These are phyloP conservation scores for Ajuga reptans DNA, from an alignment of 305 asterid genomes.

Conservation along the genomic window DNA sequence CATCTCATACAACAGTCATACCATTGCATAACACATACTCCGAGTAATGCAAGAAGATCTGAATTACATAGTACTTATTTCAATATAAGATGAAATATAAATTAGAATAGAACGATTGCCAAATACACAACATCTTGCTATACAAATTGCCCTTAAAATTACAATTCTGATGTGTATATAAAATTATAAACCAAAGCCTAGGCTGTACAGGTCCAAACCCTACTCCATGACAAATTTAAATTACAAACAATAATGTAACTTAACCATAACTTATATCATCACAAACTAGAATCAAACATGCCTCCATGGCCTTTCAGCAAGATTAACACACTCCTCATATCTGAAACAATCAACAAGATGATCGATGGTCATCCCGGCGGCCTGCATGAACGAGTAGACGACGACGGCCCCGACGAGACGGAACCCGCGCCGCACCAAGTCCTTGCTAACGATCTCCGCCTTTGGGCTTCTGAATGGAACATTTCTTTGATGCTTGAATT, in stretches of 20 bases:
- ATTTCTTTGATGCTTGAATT: slow-evolving; percentile 57
- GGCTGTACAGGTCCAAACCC: neutral
- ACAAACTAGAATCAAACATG: slow-evolving; percentile 44
- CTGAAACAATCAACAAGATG: slow-evolving; percentile 85
- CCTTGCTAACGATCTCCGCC: slow-evolving; percentile 86
- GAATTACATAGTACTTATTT: too few relatives aligned
- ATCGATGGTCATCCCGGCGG: slow-evolving; percentile 77
- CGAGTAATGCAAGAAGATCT: too few relatives aligned
- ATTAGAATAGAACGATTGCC: too few relatives aligned
- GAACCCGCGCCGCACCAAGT: slow-evolving; percentile 66
- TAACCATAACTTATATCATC: neutral
- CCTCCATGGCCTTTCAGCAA: slow-evolving; percentile 87
- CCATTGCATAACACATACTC: too few relatives aligned
- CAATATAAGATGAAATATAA: too few relatives aligned
- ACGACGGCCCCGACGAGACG: slow-evolving; percentile 87
- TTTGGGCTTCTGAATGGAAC: slow-evolving; percentile 82
- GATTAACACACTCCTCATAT: slow-evolving; percentile 60
- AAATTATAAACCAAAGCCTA: too few relatives aligned
- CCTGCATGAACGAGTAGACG: slow-evolving; percentile 90
- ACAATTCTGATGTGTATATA: too few relatives aligned
- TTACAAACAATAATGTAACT: slow-evolving; percentile 4
- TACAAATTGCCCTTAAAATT: too few relatives aligned
- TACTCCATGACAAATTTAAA: neutral
- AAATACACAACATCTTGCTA: too few relatives aligned
- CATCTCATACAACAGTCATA: too few relatives aligned